Conservation (phyloP, 2,329 filamentous ascomycete genomes). For the Colletotrichum sp. region DNA sequence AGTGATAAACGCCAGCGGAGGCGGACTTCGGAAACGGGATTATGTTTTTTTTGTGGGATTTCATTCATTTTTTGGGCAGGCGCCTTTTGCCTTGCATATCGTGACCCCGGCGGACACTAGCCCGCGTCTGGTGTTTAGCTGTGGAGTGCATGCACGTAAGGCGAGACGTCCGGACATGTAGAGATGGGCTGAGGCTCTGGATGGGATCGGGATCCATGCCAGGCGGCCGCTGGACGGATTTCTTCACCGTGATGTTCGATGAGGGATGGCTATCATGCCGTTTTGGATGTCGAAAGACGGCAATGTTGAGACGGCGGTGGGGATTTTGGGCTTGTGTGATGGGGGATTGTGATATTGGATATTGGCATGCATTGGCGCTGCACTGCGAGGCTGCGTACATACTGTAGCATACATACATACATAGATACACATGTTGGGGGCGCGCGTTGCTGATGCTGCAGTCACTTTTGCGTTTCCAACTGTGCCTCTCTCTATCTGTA, state of each 20-base stretch:
- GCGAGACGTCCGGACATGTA: not conserved
- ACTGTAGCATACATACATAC: not conserved
- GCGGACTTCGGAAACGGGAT: not conserved
- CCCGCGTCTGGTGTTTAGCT: not conserved
- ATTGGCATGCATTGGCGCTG: constrained; percentile 9
- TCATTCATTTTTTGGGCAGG: accelerated
- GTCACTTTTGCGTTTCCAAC: not conserved
- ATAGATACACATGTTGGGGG: not conserved
- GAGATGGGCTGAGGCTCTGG: not conserved
- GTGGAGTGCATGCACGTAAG: constrained; percentile 3
- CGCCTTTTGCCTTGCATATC: not conserved
- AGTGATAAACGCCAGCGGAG: not conserved
- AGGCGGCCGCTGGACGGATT: not conserved
- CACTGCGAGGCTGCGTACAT: not conserved
- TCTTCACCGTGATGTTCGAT: not conserved
- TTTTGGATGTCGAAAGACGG: not conserved
- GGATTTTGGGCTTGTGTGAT: not conserved
- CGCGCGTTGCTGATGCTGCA: not conserved
- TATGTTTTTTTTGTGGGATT: not conserved
- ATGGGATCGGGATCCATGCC: not conserved
- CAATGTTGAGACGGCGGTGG: not conserved
- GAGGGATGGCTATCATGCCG: not conserved
- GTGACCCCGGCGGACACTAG: not conserved
- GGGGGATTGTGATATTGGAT: not conserved
- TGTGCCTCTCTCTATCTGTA: not conserved